Evolutionary conservation across 768 basidiomycete genomes (phyloP).

Genomic region (Bullera alba): DNA sequence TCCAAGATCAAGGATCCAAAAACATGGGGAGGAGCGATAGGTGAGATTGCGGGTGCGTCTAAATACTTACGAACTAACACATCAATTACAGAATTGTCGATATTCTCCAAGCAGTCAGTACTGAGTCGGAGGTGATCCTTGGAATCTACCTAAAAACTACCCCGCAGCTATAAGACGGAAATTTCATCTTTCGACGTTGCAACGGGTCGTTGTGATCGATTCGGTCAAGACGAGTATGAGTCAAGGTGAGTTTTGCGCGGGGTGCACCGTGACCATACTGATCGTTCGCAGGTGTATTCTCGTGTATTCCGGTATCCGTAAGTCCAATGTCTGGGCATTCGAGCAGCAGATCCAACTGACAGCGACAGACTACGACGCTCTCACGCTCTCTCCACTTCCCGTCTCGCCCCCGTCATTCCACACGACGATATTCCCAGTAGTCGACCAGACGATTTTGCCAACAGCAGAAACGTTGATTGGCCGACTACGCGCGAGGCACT

Average conservation of each 20-base stretch:
- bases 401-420: conserved; percentile 82
- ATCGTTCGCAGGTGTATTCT: conserved; percentile 54
- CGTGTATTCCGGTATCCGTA: conserved; percentile 86
- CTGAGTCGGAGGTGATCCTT: background rate
- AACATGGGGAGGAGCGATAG: conserved; percentile 95
- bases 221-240: conserved; percentile 55
- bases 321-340: conserved; percentile 9
- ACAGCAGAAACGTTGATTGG: conserved; percentile 62
- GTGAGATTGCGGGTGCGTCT: conserved; percentile 48
- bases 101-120: conserved; percentile 63
- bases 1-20: conserved; percentile 67
- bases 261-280: background rate
- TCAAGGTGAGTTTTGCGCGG: conserved; percentile 44
- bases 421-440: conserved; percentile 68
- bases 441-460: conserved; percentile 38
- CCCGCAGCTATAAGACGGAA: conserved; percentile 60
- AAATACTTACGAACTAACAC: background rate
- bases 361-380: conserved; percentile 69
- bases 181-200: conserved; percentile 88
- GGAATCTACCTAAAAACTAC: background rate
- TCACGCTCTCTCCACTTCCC: conserved; percentile 67
- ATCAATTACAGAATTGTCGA: conserved; percentile 52
- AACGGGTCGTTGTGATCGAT: conserved; percentile 79
- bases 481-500: conserved; percentile 65
- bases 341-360: background rate